Base-by-base conservation (phyloP, 768 basidiomycete genomes). In the Trametes cinnabarina region DNA sequence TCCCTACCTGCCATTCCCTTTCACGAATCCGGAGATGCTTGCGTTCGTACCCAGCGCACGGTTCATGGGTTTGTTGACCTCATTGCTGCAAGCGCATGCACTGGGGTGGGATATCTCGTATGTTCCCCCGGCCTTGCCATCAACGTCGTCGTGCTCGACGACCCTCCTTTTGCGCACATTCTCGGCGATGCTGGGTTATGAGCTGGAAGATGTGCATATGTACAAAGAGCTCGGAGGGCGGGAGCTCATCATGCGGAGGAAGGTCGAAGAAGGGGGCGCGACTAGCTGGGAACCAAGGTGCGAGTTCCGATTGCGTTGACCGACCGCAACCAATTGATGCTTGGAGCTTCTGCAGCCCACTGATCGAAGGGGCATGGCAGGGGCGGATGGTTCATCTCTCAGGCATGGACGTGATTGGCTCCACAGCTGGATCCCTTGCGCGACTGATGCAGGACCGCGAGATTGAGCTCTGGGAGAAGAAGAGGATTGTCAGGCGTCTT, bases 151-250 rank as follows among this genome's bases (percentile, higher is more conserved):
- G n/a, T 77, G 78, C 17, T 86, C 82, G 42, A 84, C 81, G 2
- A 80, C 81, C 1, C 79, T 80, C 5, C 77, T 87, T 25, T 78
- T 86, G 19, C 73, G 68, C 54, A 74, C 78, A 0, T 86, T 88
- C 60, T 78, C 78, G 3, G 75, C 80, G 55, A 58, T 86, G 8
- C 73, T 88, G 0, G 86, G 85, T 0, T 88, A 87, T 65, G 81
- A 83, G 12, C 66, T 74, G 0, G 85, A 86, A 60, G 79, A 78
- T 3, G 67, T 86, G 10, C 84, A 87, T 57, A 74, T 87, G 74
- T 88, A 86, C 67, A 88, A 86, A 68, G 86, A 87, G 60, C 70
- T 87, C 7, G 84, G 86, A 8, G 86, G 86, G 8, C 69, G 86
- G 17, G 86, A 87, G 71, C 66, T 88, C 20, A 66, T 85, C 22